Base-by-base conservation (phyloP, 2,329 filamentous ascomycete species). In the Phialophora verrucosa region DNA sequence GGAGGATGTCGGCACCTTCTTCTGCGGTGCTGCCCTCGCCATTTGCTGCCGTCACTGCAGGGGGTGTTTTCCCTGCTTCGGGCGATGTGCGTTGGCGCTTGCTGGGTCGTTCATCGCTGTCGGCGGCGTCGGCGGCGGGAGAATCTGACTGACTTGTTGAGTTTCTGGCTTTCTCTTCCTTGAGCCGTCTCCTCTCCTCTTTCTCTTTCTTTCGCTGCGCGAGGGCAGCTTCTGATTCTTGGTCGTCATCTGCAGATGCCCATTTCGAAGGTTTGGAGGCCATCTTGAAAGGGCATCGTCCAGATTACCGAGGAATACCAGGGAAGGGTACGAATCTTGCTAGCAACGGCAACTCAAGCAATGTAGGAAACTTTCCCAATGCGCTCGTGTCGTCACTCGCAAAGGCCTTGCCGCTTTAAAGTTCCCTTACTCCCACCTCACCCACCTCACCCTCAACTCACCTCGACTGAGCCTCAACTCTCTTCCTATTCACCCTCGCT, bases 161-260 rank as follows among this genome's bases (percentile, higher is more conserved):
- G 70, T 83, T 85, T 70, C 88, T 88, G 71, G 91, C 90, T 78
- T 93, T 96, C 75, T 93, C 90, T 31, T 88, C 90, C 78, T 95
- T 97, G 59, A 88, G 81, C 58, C 91, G 89, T 79, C 91, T 92
- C 84, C 95, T 96, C 74, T 93, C 90, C 79, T 96, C 92, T 80
- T 94, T 97, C 76, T 95, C 91, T 69, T 84, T 86, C 78, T 90
- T 94, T 63, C 88, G 84, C 74, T 88, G 87, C 23, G 88, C 88
- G 66, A 79, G 62, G 57, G 91, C 89, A 50, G 90, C 84, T 51
- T 87, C 91, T 25, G 88, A 87, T 50, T 53, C 59, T 42, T 38
- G 32, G 76, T 97, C 93, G 72, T 93, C 91, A 73, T 91, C 91
- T 54, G 90, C 88, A 74, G 93, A 87, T 70, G 91, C 92, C 95